Conservation (phyloP, 805 yeast species). For the Wickerhamiella cacticola region DNA sequence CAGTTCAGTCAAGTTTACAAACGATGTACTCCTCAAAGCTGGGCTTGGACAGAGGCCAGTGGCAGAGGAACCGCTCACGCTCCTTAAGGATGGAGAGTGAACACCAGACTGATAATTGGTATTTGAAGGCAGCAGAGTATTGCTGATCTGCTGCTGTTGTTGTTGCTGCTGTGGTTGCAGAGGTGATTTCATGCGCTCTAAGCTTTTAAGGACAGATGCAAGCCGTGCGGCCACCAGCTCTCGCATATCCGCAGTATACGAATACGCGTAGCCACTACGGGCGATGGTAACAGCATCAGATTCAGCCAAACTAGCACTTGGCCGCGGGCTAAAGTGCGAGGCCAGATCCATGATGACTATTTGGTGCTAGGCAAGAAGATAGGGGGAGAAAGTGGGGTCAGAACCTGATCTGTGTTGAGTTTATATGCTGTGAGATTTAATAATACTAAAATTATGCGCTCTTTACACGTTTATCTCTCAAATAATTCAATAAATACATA, state of each 20-base stretch:
- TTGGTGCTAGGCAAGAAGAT: conserved; percentile 1
- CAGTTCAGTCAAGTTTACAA: neutral
- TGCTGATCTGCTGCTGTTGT: conserved; percentile 6
- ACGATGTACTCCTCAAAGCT: neutral
- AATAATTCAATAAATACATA: too few species aligned
- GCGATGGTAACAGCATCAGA: conserved; percentile 9
- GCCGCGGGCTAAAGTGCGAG: conserved; percentile 11
- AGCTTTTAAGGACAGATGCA: conserved; percentile 16
- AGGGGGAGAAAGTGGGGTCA: neutral
- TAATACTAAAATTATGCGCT: neutral
- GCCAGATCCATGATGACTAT: conserved; percentile 3
- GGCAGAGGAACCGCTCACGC: conserved; percentile 4
- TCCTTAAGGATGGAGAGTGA: conserved; percentile 4
- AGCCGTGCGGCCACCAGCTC: conserved; percentile 19
- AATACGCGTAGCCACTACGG: conserved; percentile 12
- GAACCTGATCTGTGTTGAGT: neutral
- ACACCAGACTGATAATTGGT: conserved; percentile 4
- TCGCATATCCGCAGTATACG: conserved; percentile 19
- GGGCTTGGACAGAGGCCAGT: conserved; percentile 11
- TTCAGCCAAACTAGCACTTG: conserved; percentile 8
- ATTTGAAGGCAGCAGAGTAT: conserved; percentile 13
- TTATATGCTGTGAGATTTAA: neutral
- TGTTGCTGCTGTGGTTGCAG: conserved; percentile 6
- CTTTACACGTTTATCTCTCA: too few species aligned
- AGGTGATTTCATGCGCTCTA: conserved; percentile 13